Evolutionary conservation across 2,329 filamentous ascomycete genomes (phyloP).

Genomic region (Colletotrichum liriopes): DNA sequence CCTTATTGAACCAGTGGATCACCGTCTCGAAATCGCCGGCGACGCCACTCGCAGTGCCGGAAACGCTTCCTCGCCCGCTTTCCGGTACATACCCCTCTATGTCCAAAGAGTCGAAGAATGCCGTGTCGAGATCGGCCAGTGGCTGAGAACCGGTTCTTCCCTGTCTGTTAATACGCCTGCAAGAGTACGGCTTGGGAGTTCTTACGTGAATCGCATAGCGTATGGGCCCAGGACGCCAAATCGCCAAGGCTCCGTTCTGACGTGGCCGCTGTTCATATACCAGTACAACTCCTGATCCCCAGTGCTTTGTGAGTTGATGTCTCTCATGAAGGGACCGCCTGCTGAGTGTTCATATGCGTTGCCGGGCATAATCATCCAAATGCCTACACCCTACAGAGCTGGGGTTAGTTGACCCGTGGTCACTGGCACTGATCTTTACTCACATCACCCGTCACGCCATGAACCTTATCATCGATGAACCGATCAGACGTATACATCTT

Average conservation of each 20-base stretch:
- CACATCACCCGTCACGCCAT: conserved; percentile 56
- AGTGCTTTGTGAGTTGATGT: conserved; percentile 72
- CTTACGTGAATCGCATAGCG: conserved; percentile 66
- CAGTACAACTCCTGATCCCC: conserved; percentile 68
- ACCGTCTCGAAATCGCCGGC: conserved; percentile 64
- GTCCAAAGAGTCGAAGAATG: conserved; percentile 68
- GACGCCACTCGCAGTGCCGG: conserved; percentile 68
- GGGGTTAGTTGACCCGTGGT: conserved; percentile 45
- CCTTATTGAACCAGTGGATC: conserved; percentile 70
- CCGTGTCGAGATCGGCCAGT: conserved; percentile 62
- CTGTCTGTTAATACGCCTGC: background rate
- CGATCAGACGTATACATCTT: conserved; percentile 68
- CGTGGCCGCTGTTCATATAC: conserved; percentile 74
- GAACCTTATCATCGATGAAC: conserved; percentile 73
- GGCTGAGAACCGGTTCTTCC: conserved; percentile 61
- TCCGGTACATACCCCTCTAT: conserved; percentile 68
- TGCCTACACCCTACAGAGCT: conserved; percentile 50
- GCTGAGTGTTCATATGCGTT: conserved; percentile 70
- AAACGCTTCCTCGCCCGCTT: conserved; percentile 66
- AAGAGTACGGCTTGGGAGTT: background rate
- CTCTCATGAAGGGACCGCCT: conserved; percentile 70
- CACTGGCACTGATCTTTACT: conserved; percentile 47
- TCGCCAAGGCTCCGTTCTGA: conserved; percentile 69
- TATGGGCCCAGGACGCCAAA: conserved; percentile 73
- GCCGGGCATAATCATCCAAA: conserved; percentile 64